Conservation (phyloP, 345 rosid genomes). For the Barbarea vulgaris region DNA sequence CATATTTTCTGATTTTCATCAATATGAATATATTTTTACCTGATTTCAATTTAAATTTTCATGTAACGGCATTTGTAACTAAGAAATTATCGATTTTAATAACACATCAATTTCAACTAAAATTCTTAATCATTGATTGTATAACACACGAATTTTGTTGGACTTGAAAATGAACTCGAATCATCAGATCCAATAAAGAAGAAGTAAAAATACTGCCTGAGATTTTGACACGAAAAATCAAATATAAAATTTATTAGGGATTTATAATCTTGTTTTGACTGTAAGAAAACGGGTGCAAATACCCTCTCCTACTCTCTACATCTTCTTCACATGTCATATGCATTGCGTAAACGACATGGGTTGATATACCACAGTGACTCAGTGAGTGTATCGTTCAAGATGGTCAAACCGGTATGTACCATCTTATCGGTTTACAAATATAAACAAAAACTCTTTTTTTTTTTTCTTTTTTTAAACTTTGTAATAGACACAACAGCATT, state of each 20-base stretch:
- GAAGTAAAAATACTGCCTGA: background rate
- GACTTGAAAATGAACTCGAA: background rate
- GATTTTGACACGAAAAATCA: too few species aligned
- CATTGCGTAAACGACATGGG: background rate
- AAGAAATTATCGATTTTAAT: background rate
- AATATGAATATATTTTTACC: background rate
- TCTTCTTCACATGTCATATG: background rate
- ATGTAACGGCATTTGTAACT: background rate
- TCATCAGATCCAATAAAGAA: background rate
- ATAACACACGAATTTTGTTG: background rate
- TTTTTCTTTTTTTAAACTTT: background rate
- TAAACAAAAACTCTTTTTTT: background rate
- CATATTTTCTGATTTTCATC: too few species aligned
- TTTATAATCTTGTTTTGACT: too few species aligned
- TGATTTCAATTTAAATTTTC: background rate
- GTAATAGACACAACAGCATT: constrained; percentile 16
- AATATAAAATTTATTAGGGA: too few species aligned
- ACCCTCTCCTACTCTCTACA: too few species aligned
- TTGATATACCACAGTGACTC: too few species aligned
- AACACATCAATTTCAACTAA: background rate
- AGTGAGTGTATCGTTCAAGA: background rate
- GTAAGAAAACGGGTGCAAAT: too few species aligned
- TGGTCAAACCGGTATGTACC: background rate
- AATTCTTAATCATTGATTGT: background rate
- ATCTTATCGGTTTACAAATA: background rate